Percentiles rank a stretch among this genome's conserved stretches.
These are phyloP conservation scores for Ustanciosporium gigantosporum DNA, from an alignment of 1,284 basidiomycete species.

Conservation along the genomic window DNA sequence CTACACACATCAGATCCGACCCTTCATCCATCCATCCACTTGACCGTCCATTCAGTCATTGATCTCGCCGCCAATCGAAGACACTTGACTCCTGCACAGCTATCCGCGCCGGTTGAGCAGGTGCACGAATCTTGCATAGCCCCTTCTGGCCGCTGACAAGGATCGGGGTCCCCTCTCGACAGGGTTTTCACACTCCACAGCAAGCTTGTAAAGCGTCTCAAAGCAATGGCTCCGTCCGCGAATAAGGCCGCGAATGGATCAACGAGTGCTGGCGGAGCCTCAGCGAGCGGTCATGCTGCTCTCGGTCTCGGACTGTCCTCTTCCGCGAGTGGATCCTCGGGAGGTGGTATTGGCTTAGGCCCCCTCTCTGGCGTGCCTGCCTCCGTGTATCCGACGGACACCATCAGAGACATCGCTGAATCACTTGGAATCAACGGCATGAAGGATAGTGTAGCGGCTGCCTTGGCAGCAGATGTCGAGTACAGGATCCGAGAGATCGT, in stretches of 20 bases:
- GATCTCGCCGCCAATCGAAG: no score
- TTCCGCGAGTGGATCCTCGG: constrained; percentile 11
- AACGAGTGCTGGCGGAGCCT: constrained; percentile 13
- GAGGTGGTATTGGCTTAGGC: constrained; percentile 27
- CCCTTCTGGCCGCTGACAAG: no score
- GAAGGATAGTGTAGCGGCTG: constrained; percentile 77
- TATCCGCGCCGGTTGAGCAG: no score
- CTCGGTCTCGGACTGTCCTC: constrained; percentile 29
- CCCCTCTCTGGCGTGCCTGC: constrained; percentile 25
- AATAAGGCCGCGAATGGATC: constrained; percentile 6
- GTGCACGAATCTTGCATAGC: no score
- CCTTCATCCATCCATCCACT: no score
- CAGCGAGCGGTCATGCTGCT: constrained; percentile 12
- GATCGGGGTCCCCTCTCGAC: no score
- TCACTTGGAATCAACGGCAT: constrained; percentile 79
- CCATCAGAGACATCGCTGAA: constrained; percentile 77
- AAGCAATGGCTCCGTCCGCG: constrained; percentile 23
- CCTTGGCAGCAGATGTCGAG: constrained; percentile 93
- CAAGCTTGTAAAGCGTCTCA: no score
- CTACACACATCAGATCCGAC: no score
- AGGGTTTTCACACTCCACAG: no score
- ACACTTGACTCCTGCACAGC: no score
- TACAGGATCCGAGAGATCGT: constrained; percentile 91
- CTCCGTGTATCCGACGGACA: constrained; percentile 57
- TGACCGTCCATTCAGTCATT: no score